phyloP scores from a whole-genome alignment of 176 grass and related monocot species.

The Luzula sylvatica region DNA sequence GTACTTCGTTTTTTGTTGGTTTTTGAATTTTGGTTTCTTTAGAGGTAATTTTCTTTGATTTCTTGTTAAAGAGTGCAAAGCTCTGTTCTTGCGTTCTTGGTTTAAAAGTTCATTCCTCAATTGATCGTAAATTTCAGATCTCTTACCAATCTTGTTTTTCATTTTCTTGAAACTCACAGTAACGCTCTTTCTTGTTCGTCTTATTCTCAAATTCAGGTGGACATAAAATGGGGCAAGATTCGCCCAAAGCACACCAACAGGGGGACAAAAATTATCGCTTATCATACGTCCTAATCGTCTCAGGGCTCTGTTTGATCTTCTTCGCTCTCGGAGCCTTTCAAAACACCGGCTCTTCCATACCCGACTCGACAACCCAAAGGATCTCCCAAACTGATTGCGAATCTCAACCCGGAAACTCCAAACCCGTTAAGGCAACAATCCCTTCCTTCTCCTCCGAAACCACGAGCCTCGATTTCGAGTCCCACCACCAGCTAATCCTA shows the following conservation, averaged over 20 bases:
- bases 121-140: no score
- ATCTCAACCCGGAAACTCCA: not conserved
- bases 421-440: constrained; percentile 16
- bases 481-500: constrained; percentile 52
- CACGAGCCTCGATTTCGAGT: constrained; percentile 49
- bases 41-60: not conserved
- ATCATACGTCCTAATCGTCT: constrained; percentile 51
- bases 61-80: not conserved
- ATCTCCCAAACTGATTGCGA: constrained; percentile 23
- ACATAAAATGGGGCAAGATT: constrained; percentile 64
- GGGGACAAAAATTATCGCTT: constrained; percentile 66
- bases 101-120: no score
- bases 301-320: constrained; percentile 65
- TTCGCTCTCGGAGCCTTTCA: constrained; percentile 84
- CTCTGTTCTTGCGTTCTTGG: not conserved
- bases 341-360: constrained; percentile 40
- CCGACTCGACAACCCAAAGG: constrained; percentile 12
- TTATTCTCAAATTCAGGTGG: constrained; percentile 45
- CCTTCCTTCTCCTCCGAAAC: constrained; percentile 16
- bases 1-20: no score
- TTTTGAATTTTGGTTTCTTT: no score
- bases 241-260: constrained; percentile 62
- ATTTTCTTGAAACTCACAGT: not conserved
- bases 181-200: not conserved
- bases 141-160: no score